A percentile compares a stretch with the other conserved stretches of the same genome.
Conservation (phyloP, 1,284 basidiomycete species). For the Puccinia novopanici region DNA sequence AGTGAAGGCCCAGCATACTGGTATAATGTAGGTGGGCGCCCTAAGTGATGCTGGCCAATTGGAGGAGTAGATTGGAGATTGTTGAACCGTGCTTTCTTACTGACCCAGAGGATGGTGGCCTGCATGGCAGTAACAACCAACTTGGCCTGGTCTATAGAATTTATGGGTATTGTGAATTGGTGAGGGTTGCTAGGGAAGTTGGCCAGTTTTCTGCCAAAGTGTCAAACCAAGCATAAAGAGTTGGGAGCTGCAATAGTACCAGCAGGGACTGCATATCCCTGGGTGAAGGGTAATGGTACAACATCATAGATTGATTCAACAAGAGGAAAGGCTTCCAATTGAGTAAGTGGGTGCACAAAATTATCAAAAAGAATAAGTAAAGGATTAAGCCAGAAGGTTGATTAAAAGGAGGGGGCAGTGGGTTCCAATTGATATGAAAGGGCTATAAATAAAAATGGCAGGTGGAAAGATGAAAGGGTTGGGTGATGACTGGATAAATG, state of each 20-base stretch:
- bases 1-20: too few species aligned
- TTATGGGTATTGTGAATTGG: not conserved
- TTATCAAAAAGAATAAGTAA: too few species aligned
- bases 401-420: too few species aligned
- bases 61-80: too few species aligned
- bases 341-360: too few species aligned
- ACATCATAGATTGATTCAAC: too few species aligned
- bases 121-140: not conserved
- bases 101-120: not conserved
- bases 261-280: not conserved
- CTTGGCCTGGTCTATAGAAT: not conserved
- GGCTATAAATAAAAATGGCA: too few species aligned
- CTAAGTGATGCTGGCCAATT: not conserved
- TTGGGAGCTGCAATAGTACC: not conserved
- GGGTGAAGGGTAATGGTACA: not conserved
- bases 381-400: too few species aligned
- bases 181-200: not conserved
- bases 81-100: not conserved
- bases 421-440: too few species aligned
- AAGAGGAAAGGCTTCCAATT: too few species aligned
- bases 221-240: not conserved
- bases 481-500: too few species aligned
- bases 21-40: not conserved
- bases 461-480: too few species aligned
- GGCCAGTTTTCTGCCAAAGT: not conserved